Conservation (phyloP, 768 basidiomycete species). For the Boletus eberwhitei region DNA sequence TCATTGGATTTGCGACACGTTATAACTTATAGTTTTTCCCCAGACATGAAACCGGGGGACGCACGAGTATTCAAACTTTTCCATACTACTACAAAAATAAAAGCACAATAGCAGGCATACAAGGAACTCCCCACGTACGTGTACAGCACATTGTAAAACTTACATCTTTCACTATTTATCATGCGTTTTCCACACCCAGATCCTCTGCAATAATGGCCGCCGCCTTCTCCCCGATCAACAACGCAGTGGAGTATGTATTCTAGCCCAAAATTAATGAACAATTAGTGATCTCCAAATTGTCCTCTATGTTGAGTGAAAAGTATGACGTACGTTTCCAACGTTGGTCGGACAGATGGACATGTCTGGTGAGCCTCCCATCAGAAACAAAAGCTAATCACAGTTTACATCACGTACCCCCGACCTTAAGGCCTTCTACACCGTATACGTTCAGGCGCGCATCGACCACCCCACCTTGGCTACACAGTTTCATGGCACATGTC, state of each 20-base stretch:
- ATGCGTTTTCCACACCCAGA: conserved; percentile 9
- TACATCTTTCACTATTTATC: not conserved
- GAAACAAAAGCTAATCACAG: not conserved
- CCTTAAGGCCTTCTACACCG: conserved; percentile 54
- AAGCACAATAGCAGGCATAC: not conserved
- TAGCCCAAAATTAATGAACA: not conserved
- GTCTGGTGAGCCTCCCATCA: conserved; percentile 19
- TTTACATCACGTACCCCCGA: conserved; percentile 44
- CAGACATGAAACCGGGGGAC: too few relatives aligned
- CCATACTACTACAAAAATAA: not conserved
- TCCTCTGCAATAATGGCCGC: conserved; percentile 59
- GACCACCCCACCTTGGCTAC: conserved; percentile 58
- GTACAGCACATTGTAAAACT: too few relatives aligned
- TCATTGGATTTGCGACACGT: too few relatives aligned
- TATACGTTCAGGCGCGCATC: conserved; percentile 61
- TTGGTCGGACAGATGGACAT: conserved; percentile 35
- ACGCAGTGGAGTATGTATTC: conserved; percentile 44
- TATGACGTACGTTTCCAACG: conserved; percentile 20
- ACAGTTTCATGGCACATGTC: conserved; percentile 68
- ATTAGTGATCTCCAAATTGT: not conserved
- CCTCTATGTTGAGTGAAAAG: too few relatives aligned
- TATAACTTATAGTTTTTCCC: too few relatives aligned
- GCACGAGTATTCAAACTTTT: too few relatives aligned
- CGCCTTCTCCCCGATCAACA: conserved; percentile 58
- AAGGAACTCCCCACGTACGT: not conserved